These are phyloP conservation scores for Arachnopeziza araneosa DNA, from an alignment of 2,329 filamentous ascomycete species.

Conservation along the genomic window DNA sequence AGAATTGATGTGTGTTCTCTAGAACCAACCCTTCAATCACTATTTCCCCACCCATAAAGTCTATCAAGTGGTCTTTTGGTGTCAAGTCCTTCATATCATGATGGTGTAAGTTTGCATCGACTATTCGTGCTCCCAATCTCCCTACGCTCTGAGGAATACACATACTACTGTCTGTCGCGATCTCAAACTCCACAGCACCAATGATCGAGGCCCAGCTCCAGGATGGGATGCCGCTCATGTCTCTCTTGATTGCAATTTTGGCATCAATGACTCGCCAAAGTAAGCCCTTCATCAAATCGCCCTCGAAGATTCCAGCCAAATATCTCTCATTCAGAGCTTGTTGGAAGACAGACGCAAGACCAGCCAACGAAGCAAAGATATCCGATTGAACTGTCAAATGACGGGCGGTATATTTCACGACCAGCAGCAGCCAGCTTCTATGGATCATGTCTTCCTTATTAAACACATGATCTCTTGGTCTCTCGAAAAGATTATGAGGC, in stretches of 20 bases:
- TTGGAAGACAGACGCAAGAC: background rate
- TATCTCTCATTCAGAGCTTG: background rate
- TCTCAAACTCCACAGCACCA: background rate
- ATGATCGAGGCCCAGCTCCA: background rate
- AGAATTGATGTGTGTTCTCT: background rate
- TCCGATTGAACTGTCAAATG: background rate
- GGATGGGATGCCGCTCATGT: background rate
- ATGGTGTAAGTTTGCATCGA: background rate
- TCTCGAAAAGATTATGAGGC: background rate
- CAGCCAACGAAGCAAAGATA: background rate
- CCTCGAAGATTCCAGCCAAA: background rate
- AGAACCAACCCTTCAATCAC: background rate
- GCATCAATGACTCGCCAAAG: background rate
- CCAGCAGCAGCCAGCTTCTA: background rate
- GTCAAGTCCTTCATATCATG: background rate
- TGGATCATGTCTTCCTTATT: background rate
- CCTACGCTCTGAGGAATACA: background rate
- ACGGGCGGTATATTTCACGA: background rate
- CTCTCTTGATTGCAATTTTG: background rate
- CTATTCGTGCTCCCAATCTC: background rate
- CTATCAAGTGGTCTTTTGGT: background rate
- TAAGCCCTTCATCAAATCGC: background rate
- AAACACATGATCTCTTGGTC: background rate
- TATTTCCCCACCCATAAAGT: background rate
- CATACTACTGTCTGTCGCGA: background rate